phyloP scores from a whole-genome alignment of 2,329 filamentous ascomycete species.

The Fusarium praegraminearum region DNA sequence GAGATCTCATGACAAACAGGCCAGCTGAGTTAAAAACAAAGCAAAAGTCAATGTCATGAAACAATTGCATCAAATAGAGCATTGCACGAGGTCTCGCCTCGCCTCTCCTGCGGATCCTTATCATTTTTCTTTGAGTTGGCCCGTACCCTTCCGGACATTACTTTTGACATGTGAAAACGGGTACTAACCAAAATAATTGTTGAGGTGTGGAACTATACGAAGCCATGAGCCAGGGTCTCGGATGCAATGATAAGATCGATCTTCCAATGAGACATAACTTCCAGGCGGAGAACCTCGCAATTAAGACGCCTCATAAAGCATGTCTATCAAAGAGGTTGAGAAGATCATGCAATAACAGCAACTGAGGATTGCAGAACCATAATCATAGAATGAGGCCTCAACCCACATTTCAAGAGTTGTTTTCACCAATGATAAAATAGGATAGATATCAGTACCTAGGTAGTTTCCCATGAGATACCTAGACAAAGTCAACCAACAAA shows the following conservation, averaged over 20 bases:
- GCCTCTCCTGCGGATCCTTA: conserved; percentile 18
- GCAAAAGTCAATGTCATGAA: conserved; percentile 15
- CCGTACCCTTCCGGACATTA: conserved; percentile 9
- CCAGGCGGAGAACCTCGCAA: conserved; percentile 26
- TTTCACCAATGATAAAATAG: background rate
- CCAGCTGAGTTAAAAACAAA: conserved; percentile 2
- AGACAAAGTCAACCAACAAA: background rate
- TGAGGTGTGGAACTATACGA: conserved; percentile 27
- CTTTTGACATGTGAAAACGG: conserved; percentile 47
- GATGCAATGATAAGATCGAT: conserved; percentile 32
- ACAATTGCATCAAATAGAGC: conserved; percentile 26
- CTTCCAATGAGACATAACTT: conserved; percentile 36
- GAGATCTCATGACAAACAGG: conserved; percentile 12
- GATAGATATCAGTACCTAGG: no score
- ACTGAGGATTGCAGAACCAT: background rate
- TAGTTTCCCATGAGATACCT: background rate
- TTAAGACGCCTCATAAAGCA: conserved; percentile 13
- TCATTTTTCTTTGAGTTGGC: conserved; percentile 14
- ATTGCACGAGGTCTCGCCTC: conserved; percentile 27
- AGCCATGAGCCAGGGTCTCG: conserved; percentile 18
- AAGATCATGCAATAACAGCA: background rate
- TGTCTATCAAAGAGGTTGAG: conserved; percentile 12
- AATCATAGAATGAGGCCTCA: background rate
- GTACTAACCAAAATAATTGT: conserved; percentile 32
- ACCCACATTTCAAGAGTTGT: background rate